Evolutionary conservation across 306 rosid species (phyloP).

Genomic region (Glycine tomentella): DNA sequence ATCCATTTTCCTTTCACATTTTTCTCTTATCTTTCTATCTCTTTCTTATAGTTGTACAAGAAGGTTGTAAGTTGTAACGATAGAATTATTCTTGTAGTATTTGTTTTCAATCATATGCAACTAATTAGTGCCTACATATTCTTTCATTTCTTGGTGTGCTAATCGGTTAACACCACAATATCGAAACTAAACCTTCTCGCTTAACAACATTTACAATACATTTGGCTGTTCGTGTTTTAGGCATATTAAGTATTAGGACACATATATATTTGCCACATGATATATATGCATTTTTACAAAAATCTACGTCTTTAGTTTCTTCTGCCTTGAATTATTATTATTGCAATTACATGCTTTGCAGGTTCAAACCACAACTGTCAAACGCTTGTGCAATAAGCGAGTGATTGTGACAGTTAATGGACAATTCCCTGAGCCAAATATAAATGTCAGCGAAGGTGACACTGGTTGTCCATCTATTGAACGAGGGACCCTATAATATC

Average conservation of each 20-base stretch:
- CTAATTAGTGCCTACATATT: too few species aligned
- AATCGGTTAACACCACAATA: too few species aligned
- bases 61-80: background rate
- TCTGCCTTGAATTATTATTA: background rate
- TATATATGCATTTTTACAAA: too few species aligned
- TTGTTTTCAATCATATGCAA: too few species aligned
- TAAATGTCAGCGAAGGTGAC: conserved; percentile 58
- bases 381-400: conserved; percentile 52
- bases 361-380: conserved; percentile 54
- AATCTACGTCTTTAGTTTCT: too few species aligned
- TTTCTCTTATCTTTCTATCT: background rate
- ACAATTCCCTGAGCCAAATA: conserved; percentile 60
- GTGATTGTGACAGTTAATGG: conserved; percentile 63
- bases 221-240: too few species aligned
- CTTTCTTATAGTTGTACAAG: background rate
- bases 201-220: too few species aligned
- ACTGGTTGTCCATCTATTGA: conserved; percentile 56
- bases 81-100: background rate
- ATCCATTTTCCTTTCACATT: background rate
- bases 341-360: conserved; percentile 5
- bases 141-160: too few species aligned
- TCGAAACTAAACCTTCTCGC: too few species aligned
- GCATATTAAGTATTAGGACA: too few species aligned
- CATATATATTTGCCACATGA: too few species aligned
- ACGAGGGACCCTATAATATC: conserved; percentile 60